Conservation (phyloP, 2,329 filamentous ascomycete genomes). For the Paraphaeosphaeria sporulosa region DNA sequence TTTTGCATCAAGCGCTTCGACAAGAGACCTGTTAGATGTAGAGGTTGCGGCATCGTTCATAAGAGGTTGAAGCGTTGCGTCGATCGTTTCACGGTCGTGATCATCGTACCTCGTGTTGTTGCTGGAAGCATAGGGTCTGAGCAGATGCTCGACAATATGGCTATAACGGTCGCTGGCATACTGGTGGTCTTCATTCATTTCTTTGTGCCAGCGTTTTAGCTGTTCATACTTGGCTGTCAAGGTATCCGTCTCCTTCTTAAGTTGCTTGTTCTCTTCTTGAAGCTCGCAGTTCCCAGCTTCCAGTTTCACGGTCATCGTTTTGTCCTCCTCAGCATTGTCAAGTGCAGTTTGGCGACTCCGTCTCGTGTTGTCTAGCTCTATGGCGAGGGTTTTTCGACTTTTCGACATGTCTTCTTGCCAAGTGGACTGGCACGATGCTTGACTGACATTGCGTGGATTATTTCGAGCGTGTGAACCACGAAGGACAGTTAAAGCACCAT, state of each 20-base stretch:
- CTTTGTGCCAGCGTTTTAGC: not conserved
- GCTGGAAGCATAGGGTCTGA: slow-evolving; percentile 7
- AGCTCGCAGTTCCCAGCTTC: not conserved
- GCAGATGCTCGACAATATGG: not conserved
- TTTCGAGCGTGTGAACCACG: not conserved
- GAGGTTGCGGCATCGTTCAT: slow-evolving; percentile 7
- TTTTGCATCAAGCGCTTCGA: slow-evolving; percentile 11
- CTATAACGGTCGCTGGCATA: not conserved
- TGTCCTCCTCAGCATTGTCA: not conserved
- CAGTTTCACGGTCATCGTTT: not conserved
- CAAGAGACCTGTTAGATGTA: slow-evolving; percentile 1
- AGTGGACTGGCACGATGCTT: not conserved
- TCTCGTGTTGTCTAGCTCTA: not conserved
- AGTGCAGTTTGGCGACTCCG: not conserved
- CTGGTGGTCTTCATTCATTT: not conserved
- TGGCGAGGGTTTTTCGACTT: not conserved
- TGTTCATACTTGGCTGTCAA: not conserved
- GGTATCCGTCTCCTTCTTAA: not conserved
- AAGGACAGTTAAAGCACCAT: not conserved
- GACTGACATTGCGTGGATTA: too few relatives aligned
- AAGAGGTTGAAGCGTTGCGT: not conserved
- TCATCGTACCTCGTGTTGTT: slow-evolving; percentile 1
- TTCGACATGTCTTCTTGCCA: not conserved
- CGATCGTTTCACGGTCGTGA: not conserved
- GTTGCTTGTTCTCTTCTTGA: not conserved